Base-by-base conservation (phyloP, 2,329 filamentous ascomycete species). In the Tolypocladium guangdongense region DNA sequence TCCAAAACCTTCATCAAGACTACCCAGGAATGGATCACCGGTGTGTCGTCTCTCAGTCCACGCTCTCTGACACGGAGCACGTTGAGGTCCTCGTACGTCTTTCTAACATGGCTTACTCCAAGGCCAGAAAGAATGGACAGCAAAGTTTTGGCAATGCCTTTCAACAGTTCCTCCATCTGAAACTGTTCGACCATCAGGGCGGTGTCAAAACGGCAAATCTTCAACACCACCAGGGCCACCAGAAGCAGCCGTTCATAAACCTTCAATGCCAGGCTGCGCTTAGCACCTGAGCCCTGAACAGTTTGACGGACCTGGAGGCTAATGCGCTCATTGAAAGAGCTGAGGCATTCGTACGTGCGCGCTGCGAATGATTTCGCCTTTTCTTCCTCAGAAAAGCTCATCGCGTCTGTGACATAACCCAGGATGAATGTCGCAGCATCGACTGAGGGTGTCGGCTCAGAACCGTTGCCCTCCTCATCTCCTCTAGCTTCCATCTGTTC, bases 21-120 rank as follows among this genome's bases (percentile, higher is more conserved):
- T 2, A 83, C 75, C 84, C 83, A 87, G 11, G 77, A 75, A 53
- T 81, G 74, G 10, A 77, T 60, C 2, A 64, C 57, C 16, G 68
- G 63, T n/a, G 71, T 64, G 35, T 79, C 73, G 18, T 70, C 64
- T 32, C 71, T 73, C 36, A 86, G 74, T 0, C 81, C 82, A 48
- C 69, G 71, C 56, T 81, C 78, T 41, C 78, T 71, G 38, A 68
- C 66, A 1, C 70, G 64, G 4, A 69, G 61, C 3, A 65, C 71
- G 52, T 77, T 75, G 3, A 83, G 67, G 37, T 75, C 67, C 36
- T 70, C 66, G 54, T 82, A 84, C 0, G 76, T 60, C 18, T 66
- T 63, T 24, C 68, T 70, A 16, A 85, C 53, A 6, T 68, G 65
- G 7, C 67, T 66, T 3, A 78, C 60, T 0, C 78, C 78, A 16